phyloP scores from a whole-genome alignment of 495 filamentous ascomycete genomes.

The Physcia stellaris region DNA sequence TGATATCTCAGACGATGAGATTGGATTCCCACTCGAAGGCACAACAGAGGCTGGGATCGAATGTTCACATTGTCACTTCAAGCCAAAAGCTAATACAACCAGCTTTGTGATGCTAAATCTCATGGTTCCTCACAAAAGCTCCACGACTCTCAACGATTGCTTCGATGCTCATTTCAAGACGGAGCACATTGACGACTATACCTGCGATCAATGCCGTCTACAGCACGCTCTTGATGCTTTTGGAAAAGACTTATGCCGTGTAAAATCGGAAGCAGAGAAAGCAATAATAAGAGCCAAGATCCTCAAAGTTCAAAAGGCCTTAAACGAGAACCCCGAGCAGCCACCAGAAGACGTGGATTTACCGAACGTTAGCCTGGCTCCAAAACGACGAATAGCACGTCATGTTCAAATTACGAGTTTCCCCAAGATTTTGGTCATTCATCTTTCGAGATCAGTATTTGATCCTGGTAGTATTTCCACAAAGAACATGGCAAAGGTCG shows the following conservation, averaged over 20 bases:
- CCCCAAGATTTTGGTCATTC: slow-evolving; percentile 79
- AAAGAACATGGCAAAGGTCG: slow-evolving; percentile 88
- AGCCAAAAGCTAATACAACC: slow-evolving; percentile 66
- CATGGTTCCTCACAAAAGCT: slow-evolving; percentile 69
- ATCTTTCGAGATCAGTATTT: slow-evolving; percentile 85
- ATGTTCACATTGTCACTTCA: slow-evolving; percentile 78
- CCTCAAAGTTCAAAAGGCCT: slow-evolving; percentile 39
- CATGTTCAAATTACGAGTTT: slow-evolving; percentile 75
- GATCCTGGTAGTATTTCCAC: slow-evolving; percentile 57
- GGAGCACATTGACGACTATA: slow-evolving; percentile 93
- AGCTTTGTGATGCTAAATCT: slow-evolving; percentile 87
- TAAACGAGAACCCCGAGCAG: slow-evolving; percentile 66
- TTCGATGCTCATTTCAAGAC: slow-evolving; percentile 91
- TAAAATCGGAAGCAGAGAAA: slow-evolving; percentile 31
- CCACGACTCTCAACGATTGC: slow-evolving; percentile 55
- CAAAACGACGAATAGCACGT: slow-evolving; percentile 70
- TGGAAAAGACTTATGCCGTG: slow-evolving; percentile 31
- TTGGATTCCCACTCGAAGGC: slow-evolving; percentile 78
- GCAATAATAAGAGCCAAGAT: slow-evolving; percentile 42
- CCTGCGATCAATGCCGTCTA: slow-evolving; percentile 85
- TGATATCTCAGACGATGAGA: slow-evolving; percentile 36
- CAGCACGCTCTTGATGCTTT: slow-evolving; percentile 50
- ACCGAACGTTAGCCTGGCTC: slow-evolving; percentile 58
- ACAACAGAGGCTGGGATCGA: slow-evolving; percentile 83
- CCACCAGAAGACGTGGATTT: slow-evolving; percentile 56